Percentiles rank a stretch among this genome's conserved stretches.
Conservation (phyloP, 371 early-diverging fungal genomes). For the Chytridiales sp. region DNA sequence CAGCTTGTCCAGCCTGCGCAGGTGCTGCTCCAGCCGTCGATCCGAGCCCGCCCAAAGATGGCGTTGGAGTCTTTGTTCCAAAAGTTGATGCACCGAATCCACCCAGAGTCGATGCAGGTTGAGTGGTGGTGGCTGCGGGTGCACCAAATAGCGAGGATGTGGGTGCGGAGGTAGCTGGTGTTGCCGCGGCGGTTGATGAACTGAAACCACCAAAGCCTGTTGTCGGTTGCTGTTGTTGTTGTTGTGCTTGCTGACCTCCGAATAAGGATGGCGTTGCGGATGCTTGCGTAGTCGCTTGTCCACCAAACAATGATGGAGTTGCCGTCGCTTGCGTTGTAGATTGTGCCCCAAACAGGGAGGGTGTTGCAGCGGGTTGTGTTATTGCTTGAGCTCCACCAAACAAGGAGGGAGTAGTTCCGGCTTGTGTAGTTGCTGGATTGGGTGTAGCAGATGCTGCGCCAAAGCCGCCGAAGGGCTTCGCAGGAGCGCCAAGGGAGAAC, state of each 20-base stretch:
- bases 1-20: background rate
- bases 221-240: slow-evolving; percentile 11
- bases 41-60: background rate
- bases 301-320: too few relatives aligned
- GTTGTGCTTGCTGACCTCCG: slow-evolving; percentile 1
- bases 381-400: too few relatives aligned
- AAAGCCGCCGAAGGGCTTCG: too few relatives aligned
- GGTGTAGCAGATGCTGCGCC: too few relatives aligned
- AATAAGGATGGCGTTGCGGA: too few relatives aligned
- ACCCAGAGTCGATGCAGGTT: background rate
- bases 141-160: slow-evolving; percentile 2
- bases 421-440: too few relatives aligned
- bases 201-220: background rate
- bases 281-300: too few relatives aligned
- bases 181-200: background rate
- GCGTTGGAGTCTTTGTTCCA: background rate
- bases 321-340: too few relatives aligned
- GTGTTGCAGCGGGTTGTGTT: too few relatives aligned
- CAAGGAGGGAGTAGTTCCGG: too few relatives aligned
- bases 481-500: too few relatives aligned
- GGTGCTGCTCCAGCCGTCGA: background rate
- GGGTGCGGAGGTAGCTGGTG: background rate
- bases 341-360: too few relatives aligned
- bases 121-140: slow-evolving; percentile 12
- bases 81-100: slow-evolving; percentile 10